Base-by-base conservation (phyloP, 2,329 filamentous ascomycete species). In the Acrodontium crateriforme region DNA sequence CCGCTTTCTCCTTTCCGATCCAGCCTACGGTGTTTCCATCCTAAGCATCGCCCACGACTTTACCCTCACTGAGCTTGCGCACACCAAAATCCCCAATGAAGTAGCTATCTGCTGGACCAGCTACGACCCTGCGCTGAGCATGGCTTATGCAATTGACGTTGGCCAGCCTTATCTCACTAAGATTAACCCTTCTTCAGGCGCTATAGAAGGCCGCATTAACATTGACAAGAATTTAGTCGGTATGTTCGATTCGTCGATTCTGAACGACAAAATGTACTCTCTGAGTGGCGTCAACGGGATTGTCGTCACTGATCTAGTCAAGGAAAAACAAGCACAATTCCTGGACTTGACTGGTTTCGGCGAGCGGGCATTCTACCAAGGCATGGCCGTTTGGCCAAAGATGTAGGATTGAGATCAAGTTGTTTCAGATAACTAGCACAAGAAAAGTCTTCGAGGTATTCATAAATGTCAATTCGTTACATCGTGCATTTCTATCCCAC, bases 41-140 rank as follows among this genome's bases (percentile, higher is more conserved):
- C 20, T 41, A 7, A 27, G 24, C 9, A 24, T 40, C 15, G 18
- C 15, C n/a, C 16, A 26, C 10, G 19, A 28, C 24, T 22, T 29
- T 16, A 30, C 18, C 9, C n/a, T 38, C 13, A 30, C 27, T n/a
- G 27, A 33, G 20, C 18, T 14, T 16, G 28, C 15, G 5, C 29
- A 35, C 18, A 34, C 24, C 8, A 23, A 21, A 7, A 27, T 39
- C 10, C 15, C 31, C 8, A 20, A 18, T 10, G 27, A 39, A 17
- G 19, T 10, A 13, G 37, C 37, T 10, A 25, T 31, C 22, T 41
- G 38, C 31, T 41, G 38, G 38, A 25, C 37, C 6, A 24, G 24
- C 3, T 37, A 31, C 18, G 31, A 31, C 14, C 18, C 24, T 8
- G 8, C 10, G 1, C 18, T 32, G 16, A 24, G 29, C 19, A 31